Percentiles rank a stretch among this genome's conserved stretches.
Evolutionary conservation across 2,329 filamentous ascomycete species (phyloP).

Genomic region (Sordariomycetes sp.): DNA sequence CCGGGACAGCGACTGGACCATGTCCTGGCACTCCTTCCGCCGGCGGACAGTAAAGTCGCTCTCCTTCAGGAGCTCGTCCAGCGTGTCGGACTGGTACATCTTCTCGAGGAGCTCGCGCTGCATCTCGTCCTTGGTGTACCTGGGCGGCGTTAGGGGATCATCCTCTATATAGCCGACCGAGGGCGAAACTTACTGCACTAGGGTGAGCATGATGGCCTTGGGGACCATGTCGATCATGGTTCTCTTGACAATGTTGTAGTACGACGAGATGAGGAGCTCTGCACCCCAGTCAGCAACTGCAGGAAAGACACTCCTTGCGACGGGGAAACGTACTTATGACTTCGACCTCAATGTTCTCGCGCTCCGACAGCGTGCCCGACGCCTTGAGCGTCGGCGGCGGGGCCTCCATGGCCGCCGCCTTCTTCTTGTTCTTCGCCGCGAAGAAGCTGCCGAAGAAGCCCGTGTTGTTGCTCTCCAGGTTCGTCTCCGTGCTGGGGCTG

Average conservation of each 20-base stretch:
- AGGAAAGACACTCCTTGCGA: not conserved
- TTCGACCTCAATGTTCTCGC: slow-evolving; percentile 91
- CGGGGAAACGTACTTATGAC: slow-evolving; percentile 68
- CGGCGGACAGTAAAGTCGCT: slow-evolving; percentile 91
- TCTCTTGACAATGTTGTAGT: slow-evolving; percentile 95
- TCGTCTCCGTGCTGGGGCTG: slow-evolving; percentile 55
- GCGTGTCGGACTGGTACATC: slow-evolving; percentile 84
- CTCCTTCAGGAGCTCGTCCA: slow-evolving; percentile 93
- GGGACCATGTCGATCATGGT: slow-evolving; percentile 99
- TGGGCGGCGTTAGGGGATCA: slow-evolving; percentile 19
- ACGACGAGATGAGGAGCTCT: slow-evolving; percentile 92
- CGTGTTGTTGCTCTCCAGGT: slow-evolving; percentile 37
- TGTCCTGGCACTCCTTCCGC: slow-evolving; percentile 96
- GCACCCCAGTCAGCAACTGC: slow-evolving; percentile 6
- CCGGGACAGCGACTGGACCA: slow-evolving; percentile 85
- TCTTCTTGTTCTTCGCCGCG: slow-evolving; percentile 99
- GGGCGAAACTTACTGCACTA: slow-evolving; percentile 70
- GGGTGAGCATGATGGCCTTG: slow-evolving; percentile 95
- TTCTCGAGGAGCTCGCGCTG: slow-evolving; percentile 92
- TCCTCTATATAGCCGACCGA: not conserved
- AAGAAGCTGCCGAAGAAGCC: slow-evolving; percentile 99
- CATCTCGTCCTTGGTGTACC: slow-evolving; percentile 96
- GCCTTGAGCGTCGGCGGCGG: slow-evolving; percentile 89
- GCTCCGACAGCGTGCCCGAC: slow-evolving; percentile 83
- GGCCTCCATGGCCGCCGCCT: slow-evolving; percentile 98